Evolutionary conservation across 352 stramenopile genomes (phyloP), one percentile per base, ranked within the genome.

Genomic region (Pythium dissimile): DNA sequence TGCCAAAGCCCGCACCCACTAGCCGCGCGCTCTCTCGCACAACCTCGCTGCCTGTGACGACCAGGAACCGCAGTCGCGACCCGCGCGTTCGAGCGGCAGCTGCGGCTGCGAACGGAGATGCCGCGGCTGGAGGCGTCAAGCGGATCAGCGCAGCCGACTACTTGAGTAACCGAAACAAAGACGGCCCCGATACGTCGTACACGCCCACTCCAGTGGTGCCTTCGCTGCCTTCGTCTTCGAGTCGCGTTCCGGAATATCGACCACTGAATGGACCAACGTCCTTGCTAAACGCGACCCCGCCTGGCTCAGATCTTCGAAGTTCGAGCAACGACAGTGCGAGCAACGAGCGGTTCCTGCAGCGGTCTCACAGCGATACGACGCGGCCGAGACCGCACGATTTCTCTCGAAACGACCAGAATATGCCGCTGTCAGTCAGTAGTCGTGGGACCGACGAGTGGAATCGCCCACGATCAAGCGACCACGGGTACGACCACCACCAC

Each of bases 101-200:
- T 44, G 31, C 16, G 32, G 42, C 20, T 23, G 21, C 18, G 1
- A 54, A 54, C 31, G 30, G 37, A 2, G 50, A 58, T 3, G 21
- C 18, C 30, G 16, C 18, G 1, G 38, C 50, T 2, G 35, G 32
- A 3, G 50, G 12, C 20, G 24, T 38, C 2, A 62, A 55, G 46
- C 54, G 34, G 5, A 69, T 69, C n/a, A 64, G 54, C 16, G 32
- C 61, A 4, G 54, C 61, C 13, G 61, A 69, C 30, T 69, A 69
- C 42, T 46, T 61, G 16, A 62, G 45, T 47, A 53, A 66, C 32
- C 6, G 57, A 52, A 27, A 71, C 13, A 58, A 41, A 55, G 49
- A 58, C 15, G 16, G 12, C 1, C 15, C 43, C 15, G 6, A 20
- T 1, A 31, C 39, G 23, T 16, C 32, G 34, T 24, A 31, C 32